These are phyloP conservation scores for Penicillium bialowiezense DNA, from an alignment of 495 filamentous ascomycete genomes.

Conservation along the genomic window DNA sequence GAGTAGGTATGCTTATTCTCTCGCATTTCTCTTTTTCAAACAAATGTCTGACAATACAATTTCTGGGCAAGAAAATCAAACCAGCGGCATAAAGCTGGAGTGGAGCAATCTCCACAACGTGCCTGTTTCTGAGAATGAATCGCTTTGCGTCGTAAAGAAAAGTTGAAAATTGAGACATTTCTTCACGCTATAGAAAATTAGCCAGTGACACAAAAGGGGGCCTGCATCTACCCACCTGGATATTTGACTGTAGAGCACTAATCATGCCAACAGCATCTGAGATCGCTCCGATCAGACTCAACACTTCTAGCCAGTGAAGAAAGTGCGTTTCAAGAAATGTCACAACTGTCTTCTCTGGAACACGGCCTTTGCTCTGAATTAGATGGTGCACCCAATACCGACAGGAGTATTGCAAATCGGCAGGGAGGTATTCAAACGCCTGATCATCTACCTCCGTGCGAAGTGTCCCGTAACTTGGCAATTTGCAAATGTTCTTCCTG, in stretches of 20 bases:
- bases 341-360: slow-evolving; percentile 2
- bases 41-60: slow-evolving; percentile 26
- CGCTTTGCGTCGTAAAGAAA: slow-evolving; percentile 29
- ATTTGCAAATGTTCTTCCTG: slow-evolving; percentile 34
- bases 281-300: slow-evolving; percentile 29
- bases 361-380: background rate
- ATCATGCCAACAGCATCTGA: slow-evolving; percentile 17
- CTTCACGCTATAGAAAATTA: slow-evolving; percentile 9
- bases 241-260: background rate
- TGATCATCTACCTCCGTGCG: slow-evolving; percentile 17
- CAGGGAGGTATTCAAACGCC: slow-evolving; percentile 14
- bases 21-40: too few species aligned
- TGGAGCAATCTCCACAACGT: slow-evolving; percentile 28
- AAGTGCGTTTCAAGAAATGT: slow-evolving; percentile 41
- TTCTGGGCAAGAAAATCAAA: slow-evolving; percentile 35
- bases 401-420: slow-evolving; percentile 37
- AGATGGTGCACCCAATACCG: slow-evolving; percentile 47
- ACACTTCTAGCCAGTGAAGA: slow-evolving; percentile 42
- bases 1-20: too few species aligned
- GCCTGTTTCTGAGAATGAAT: slow-evolving; percentile 31
- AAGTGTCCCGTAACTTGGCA: slow-evolving; percentile 20
- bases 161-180: slow-evolving; percentile 11
- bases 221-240: slow-evolving; percentile 3
- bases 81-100: slow-evolving; percentile 25
- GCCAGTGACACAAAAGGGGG: too few species aligned